Base-by-base conservation (phyloP, 257 asterid genomes). In the Verbascum thapsus region DNA sequence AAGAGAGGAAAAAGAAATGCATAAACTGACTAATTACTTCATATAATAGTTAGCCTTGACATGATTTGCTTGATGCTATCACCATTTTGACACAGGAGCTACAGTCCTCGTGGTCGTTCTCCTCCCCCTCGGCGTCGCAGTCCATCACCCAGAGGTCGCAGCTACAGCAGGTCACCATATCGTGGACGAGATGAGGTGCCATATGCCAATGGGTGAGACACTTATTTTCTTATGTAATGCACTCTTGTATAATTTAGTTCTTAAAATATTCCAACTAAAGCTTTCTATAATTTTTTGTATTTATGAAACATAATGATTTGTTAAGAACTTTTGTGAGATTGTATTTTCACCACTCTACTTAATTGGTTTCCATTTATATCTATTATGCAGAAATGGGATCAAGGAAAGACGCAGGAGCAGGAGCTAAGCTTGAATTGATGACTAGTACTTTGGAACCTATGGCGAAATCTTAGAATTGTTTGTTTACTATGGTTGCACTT, bases 381-480 rank as follows among this genome's bases (percentile, higher is more conserved):
- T 39, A 19, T 66, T 60, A 12, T 78, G 70, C 94, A 91, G 98
- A 63, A 88, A 86, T 63, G 95, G 98, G 61, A 54, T 79, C 42
- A 82, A 82, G 75, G 95, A 88, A 3, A 82, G 94, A 34, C 94
- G 87, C 82, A 80, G 98, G 80, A 91, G 98, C 96, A 81, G 98
- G 81, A 88, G 95, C 80, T 81, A 83, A 88, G 73, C 75, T 62
- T 61, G 18, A 47, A 48, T 50, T 15, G 47, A 7, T 58, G 47
- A 44, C 20, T 38, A 66, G 67, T 65, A 61, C 67, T 63, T 40
- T 50, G 41, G 75, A 49, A 52, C 48, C 51, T 43, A 49, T 57
- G 75, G 67, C 38, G 82, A 69, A 69, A 73, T 60, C 61, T 76
- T 76, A 67, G 61, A 70, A 56, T 80, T 80, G 71, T 80, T 81